These are phyloP conservation scores for Rubia tinctorum DNA, from an alignment of 305 asterid genomes.

Conservation along the genomic window DNA sequence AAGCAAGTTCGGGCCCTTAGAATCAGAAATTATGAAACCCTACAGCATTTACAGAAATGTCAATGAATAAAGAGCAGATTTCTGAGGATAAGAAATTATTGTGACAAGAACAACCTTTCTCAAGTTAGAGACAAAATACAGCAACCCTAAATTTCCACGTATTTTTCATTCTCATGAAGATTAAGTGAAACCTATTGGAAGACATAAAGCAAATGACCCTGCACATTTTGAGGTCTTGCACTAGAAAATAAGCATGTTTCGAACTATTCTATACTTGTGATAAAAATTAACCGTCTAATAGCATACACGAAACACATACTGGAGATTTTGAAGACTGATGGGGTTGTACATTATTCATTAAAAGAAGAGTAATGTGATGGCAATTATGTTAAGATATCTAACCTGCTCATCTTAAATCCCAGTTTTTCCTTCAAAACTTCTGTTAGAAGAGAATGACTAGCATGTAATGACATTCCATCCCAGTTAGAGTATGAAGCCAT, in stretches of 20 bases:
- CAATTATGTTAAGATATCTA: neutral
- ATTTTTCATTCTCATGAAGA: neutral
- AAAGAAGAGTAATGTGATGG: neutral
- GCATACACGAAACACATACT: neutral
- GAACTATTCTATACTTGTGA: neutral
- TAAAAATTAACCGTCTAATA: constrained; percentile 4
- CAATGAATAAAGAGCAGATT: neutral
- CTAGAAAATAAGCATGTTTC: neutral
- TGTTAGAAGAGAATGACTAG: constrained; percentile 39
- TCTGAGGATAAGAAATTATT: neutral
- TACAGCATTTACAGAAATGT: constrained; percentile 24
- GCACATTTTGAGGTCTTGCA: neutral
- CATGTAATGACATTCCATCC: constrained; percentile 38
- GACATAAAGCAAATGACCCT: neutral
- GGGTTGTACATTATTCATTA: neutral
- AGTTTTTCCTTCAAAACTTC: constrained; percentile 36
- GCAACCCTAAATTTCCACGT: neutral
- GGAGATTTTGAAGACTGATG: neutral
- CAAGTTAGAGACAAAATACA: neutral
- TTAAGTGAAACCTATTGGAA: neutral
- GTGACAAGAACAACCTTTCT: neutral
- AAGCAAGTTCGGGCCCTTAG: constrained; percentile 78
- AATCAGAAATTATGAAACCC: constrained; percentile 81
- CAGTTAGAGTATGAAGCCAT: constrained; percentile 57
- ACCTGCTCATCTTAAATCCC: constrained; percentile 39